These are phyloP conservation scores for Croton laevigatus DNA, from an alignment of 441 rosid species.

Conservation along the genomic window DNA sequence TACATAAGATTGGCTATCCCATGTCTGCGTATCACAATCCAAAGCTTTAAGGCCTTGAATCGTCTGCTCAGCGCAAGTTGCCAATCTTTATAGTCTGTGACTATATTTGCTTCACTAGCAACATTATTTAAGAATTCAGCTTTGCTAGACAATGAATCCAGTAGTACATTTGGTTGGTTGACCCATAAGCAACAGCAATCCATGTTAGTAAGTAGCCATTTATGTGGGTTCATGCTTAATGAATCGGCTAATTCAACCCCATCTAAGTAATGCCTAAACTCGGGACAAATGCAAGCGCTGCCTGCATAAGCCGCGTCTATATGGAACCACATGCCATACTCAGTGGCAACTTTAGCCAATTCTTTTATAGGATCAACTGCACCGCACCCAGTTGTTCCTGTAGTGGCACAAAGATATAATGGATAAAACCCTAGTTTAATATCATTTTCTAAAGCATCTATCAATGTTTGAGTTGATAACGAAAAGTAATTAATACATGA, in stretches of 20 bases:
- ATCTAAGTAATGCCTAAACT: conserved; percentile 28
- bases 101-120: conserved; percentile 10
- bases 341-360: conserved; percentile 24
- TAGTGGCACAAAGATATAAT: conserved; percentile 27
- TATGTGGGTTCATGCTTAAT: conserved; percentile 33
- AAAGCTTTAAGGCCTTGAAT: conserved; percentile 34
- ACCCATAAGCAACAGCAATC: conserved; percentile 39
- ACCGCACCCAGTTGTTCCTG: conserved; percentile 32
- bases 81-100: conserved; percentile 38
- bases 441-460: conserved; percentile 14
- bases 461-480: conserved; percentile 7
- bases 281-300: conserved; percentile 31
- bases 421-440: conserved; percentile 25
- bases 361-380: conserved; percentile 34
- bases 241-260: conserved; percentile 34
- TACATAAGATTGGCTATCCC: conserved; percentile 25
- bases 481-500: conserved; percentile 20
- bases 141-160: conserved; percentile 16
- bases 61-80: conserved; percentile 28
- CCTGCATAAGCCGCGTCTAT: conserved; percentile 37
- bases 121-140: conserved; percentile 25
- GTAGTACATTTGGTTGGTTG: conserved; percentile 18
- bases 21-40: conserved; percentile 34
- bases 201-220: conserved; percentile 35
- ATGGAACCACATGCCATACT: conserved; percentile 31